Conservation (phyloP, 2,329 filamentous ascomycete species). For the Colletotrichum sp. region DNA sequence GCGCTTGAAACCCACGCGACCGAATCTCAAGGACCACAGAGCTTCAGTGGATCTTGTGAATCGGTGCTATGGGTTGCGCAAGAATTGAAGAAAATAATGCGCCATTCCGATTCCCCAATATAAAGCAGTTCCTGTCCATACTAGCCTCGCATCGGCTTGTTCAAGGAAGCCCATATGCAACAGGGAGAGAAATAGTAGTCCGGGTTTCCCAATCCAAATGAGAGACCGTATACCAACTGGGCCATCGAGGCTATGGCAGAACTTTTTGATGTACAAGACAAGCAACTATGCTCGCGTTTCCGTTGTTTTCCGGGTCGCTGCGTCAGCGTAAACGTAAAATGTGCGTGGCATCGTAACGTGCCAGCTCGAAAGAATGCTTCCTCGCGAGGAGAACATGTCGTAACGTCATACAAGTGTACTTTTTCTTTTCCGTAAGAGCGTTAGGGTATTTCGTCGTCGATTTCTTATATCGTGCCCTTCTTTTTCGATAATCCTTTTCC, state of each 20-base stretch:
- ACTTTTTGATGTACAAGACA: not conserved
- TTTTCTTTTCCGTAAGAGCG: not conserved
- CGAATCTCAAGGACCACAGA: not conserved
- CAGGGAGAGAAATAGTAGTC: not conserved
- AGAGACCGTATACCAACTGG: not conserved
- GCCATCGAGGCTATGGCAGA: not conserved
- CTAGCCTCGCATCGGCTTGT: not conserved
- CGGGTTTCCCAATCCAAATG: not conserved
- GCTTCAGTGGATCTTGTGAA: not conserved
- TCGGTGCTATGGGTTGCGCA: not conserved
- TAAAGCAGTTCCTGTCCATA: not conserved
- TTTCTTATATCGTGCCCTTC: not conserved
- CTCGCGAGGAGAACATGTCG: not conserved
- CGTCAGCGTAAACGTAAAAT: not conserved
- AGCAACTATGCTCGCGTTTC: not conserved
- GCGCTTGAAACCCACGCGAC: not conserved
- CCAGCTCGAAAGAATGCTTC: not conserved
- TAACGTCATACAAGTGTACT: conserved; percentile 8
- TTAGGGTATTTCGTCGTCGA: conserved; percentile 5
- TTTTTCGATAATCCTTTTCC: not conserved
- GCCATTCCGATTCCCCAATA: not conserved
- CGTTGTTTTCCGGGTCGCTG: not conserved
- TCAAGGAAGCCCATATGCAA: not conserved
- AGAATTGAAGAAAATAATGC: not conserved
- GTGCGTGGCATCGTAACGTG: not conserved